Percentiles rank a stretch among this genome's conserved stretches.
Evolutionary conservation across 306 rosid genomes (phyloP).

Genomic region (Prinsepia uniflora): DNA sequence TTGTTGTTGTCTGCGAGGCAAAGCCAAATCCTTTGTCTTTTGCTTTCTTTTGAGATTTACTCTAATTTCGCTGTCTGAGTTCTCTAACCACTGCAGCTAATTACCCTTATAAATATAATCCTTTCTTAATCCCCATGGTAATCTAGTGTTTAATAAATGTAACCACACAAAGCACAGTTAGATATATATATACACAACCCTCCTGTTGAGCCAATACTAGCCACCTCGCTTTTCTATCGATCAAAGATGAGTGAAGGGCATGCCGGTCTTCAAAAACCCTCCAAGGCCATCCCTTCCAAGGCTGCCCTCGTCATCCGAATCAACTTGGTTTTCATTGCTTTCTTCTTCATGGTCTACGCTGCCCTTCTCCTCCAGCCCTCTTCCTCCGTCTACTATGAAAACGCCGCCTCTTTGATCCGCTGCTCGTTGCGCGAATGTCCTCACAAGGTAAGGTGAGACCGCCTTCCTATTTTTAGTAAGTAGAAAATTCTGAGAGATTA

Average conservation of each 20-base stretch:
- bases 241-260: conserved; percentile 37
- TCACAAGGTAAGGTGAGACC: conserved; percentile 97
- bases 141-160: conserved; percentile 14
- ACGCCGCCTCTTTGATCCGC: conserved; percentile 62
- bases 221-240: background rate
- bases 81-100: conserved; percentile 47
- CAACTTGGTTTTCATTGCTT: conserved; percentile 62
- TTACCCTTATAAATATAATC: conserved; percentile 21
- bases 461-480: background rate
- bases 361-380: conserved; percentile 76
- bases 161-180: conserved; percentile 18
- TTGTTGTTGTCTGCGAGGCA: conserved; percentile 26
- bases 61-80: conserved; percentile 36
- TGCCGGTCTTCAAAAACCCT: conserved; percentile 43
- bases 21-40: conserved; percentile 34
- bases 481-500: background rate
- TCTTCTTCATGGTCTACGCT: conserved; percentile 54
- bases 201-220: conserved; percentile 22
- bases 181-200: conserved; percentile 28
- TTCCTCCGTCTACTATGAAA: conserved; percentile 54
- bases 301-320: conserved; percentile 73
- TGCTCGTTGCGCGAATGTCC: conserved; percentile 77
- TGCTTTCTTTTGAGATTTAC: conserved; percentile 39
- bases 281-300: conserved; percentile 60
- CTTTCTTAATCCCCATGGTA: conserved; percentile 29